A percentile compares a stretch with the other conserved stretches of the same genome.
These are phyloP conservation scores for Plicaturopsis crispa DNA, from an alignment of 768 basidiomycete genomes.

Conservation along the genomic window DNA sequence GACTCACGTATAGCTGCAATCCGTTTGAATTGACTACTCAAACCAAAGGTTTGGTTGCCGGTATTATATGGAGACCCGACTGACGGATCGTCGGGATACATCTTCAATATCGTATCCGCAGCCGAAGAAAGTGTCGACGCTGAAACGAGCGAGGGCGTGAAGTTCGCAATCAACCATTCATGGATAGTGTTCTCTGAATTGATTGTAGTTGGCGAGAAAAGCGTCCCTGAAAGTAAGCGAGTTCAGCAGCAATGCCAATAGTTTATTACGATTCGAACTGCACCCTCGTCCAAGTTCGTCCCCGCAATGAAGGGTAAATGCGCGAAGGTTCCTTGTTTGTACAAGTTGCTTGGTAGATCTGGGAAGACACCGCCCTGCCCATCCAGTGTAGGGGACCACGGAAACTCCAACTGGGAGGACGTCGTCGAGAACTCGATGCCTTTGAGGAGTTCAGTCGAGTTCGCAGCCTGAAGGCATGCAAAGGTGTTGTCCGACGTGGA, in stretches of 20 bases:
- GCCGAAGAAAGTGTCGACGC: no score
- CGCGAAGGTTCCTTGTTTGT: neutral
- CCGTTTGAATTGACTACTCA: conserved; percentile 30
- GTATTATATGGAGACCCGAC: conserved; percentile 39
- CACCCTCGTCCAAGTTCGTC: conserved; percentile 9
- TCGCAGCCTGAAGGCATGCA: neutral
- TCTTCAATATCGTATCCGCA: no score
- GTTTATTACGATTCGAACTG: neutral
- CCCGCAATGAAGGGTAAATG: conserved; percentile 10
- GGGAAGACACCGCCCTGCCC: conserved; percentile 7
- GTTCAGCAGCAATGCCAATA: no score
- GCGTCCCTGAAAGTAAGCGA: no score
- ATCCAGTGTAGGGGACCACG: conserved; percentile 7
- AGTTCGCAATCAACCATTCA: conserved; percentile 16
- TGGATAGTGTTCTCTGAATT: conserved; percentile 19
- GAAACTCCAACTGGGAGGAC: neutral
- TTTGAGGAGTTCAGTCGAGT: neutral
- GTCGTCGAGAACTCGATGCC: neutral
- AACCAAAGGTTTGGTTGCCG: conserved; percentile 36
- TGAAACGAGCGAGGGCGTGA: conserved; percentile 24
- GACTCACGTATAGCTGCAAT: conserved; percentile 20
- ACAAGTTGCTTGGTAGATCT: conserved; percentile 5
- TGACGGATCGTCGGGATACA: conserved; percentile 35
- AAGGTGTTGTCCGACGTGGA: neutral
- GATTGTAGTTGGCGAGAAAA: conserved; percentile 20